Evolutionary conservation across 345 rosid species (phyloP).

Genomic region (Hypericum perforatum): DNA sequence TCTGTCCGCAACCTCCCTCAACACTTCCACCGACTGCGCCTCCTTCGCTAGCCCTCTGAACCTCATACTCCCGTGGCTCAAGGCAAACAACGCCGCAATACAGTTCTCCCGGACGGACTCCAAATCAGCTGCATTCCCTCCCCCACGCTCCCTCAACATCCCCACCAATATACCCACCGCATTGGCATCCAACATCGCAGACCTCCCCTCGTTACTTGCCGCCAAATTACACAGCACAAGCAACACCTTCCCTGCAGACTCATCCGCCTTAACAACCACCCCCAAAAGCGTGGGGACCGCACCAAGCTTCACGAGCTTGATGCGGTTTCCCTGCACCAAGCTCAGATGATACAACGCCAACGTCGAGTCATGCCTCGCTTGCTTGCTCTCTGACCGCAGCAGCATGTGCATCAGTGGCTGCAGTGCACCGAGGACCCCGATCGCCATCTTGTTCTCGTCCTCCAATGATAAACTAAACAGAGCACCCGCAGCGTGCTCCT

Average conservation of each 20-base stretch:
- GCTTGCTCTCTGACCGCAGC: slow-evolving; percentile 22
- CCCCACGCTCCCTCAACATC: slow-evolving; percentile 14
- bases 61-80: slow-evolving; percentile 28
- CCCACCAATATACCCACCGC: slow-evolving; percentile 23
- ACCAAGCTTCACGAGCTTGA: slow-evolving; percentile 22
- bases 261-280: slow-evolving; percentile 11
- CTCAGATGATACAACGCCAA: slow-evolving; percentile 23
- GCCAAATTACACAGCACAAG: slow-evolving; percentile 23
- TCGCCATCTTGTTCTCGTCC: slow-evolving; percentile 29
- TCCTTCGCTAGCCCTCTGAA: slow-evolving; percentile 24
- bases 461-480: slow-evolving; percentile 21
- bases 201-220: slow-evolving; percentile 22
- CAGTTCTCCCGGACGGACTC: slow-evolving; percentile 19
- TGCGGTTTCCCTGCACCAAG: slow-evolving; percentile 20
- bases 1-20: slow-evolving; percentile 17
- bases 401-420: slow-evolving; percentile 23
- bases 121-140: not conserved
- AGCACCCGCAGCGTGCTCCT: slow-evolving; percentile 28
- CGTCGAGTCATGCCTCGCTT: slow-evolving; percentile 20
- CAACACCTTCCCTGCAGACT: slow-evolving; percentile 13
- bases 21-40: slow-evolving; percentile 19
- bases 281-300: slow-evolving; percentile 16
- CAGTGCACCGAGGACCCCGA: slow-evolving; percentile 23
- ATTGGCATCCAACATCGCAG: slow-evolving; percentile 24
- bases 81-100: slow-evolving; percentile 17